A percentile compares a stretch with the other conserved stretches of the same genome.
Evolutionary conservation across 2,329 filamentous ascomycete species (phyloP).

Genomic region (Lasiodiplodia sp.): DNA sequence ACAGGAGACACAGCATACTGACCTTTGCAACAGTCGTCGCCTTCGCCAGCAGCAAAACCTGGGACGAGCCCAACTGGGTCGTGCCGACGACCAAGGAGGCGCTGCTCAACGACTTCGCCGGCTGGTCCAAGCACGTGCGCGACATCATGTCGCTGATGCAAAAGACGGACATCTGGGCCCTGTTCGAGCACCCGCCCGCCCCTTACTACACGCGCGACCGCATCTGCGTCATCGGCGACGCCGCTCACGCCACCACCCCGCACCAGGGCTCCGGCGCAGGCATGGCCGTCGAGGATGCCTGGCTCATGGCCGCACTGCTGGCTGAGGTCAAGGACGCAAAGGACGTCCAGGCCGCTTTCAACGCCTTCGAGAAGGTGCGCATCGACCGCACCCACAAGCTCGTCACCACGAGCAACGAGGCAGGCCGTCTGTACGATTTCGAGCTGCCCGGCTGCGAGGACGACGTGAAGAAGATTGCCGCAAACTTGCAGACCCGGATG

Average conservation of each 20-base stretch:
- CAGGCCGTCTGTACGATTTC: constrained; percentile 51
- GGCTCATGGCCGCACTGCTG: constrained; percentile 51
- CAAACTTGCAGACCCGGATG: constrained; percentile 42
- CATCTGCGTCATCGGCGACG: constrained; percentile 61
- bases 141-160: constrained; percentile 55
- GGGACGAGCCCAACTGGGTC: constrained; percentile 51
- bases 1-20: background rate
- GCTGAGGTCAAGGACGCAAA: constrained; percentile 3
- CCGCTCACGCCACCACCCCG: constrained; percentile 63
- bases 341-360: constrained; percentile 43
- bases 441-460: constrained; percentile 42
- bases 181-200: constrained; percentile 57
- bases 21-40: constrained; percentile 49
- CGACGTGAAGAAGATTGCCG: constrained; percentile 43
- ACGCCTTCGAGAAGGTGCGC: constrained; percentile 46
- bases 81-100: constrained; percentile 50
- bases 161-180: constrained; percentile 56
- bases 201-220: constrained; percentile 46
- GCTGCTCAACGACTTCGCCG: constrained; percentile 49
- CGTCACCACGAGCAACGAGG: constrained; percentile 49
- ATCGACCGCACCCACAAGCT: constrained; percentile 55
- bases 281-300: constrained; percentile 63
- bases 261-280: constrained; percentile 65
- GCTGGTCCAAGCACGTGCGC: constrained; percentile 52
- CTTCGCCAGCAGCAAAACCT: constrained; percentile 54